A percentile compares a stretch with the other conserved stretches of the same genome.
Evolutionary conservation across 1,284 basidiomycete genomes (phyloP).

Genomic region (Ustanciosporium gigantosporum): DNA sequence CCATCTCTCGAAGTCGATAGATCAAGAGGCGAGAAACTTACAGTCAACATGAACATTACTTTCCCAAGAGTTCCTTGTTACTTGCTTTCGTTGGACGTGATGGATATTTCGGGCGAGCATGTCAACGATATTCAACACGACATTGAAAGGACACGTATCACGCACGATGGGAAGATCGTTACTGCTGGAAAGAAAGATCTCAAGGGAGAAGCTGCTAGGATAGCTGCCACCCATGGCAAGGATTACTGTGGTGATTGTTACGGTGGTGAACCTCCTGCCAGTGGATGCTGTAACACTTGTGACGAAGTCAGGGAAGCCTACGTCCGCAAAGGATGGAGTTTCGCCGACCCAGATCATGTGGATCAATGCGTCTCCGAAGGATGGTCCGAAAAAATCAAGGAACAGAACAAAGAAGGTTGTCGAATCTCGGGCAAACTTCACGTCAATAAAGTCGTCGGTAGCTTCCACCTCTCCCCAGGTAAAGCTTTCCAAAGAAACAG

Average conservation of each 20-base stretch:
- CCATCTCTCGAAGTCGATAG: conserved; percentile 70
- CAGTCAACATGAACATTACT: conserved; percentile 87
- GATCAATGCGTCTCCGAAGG: conserved; percentile 89
- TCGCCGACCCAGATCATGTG: conserved; percentile 83
- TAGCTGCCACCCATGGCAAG: conserved; percentile 35
- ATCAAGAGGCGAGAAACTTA: conserved; percentile 89
- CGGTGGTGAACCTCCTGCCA: conserved; percentile 77
- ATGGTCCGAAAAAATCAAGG: conserved; percentile 90
- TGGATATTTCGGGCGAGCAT: conserved; percentile 96
- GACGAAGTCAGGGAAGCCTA: conserved; percentile 93
- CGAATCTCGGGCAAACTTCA: conserved; percentile 86
- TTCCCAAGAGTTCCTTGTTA: conserved; percentile 98
- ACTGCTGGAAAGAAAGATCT: conserved; percentile 36
- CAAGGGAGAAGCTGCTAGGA: conserved; percentile 50
- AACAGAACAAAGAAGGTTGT: conserved; percentile 92
- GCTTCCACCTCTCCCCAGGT: conserved; percentile 69
- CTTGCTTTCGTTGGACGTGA: conserved; percentile 74
- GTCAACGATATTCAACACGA: conserved; percentile 75
- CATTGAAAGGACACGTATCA: conserved; percentile 80
- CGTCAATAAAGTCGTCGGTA: conserved; percentile 84
- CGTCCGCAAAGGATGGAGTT: conserved; percentile 90
- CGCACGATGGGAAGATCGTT: conserved; percentile 66
- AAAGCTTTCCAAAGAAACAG: conserved; percentile 86
- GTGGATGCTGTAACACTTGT: conserved; percentile 88
- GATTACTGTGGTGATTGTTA: conserved; percentile 81